phyloP scores from a whole-genome alignment of 768 basidiomycete species.

The Russula sp. region DNA sequence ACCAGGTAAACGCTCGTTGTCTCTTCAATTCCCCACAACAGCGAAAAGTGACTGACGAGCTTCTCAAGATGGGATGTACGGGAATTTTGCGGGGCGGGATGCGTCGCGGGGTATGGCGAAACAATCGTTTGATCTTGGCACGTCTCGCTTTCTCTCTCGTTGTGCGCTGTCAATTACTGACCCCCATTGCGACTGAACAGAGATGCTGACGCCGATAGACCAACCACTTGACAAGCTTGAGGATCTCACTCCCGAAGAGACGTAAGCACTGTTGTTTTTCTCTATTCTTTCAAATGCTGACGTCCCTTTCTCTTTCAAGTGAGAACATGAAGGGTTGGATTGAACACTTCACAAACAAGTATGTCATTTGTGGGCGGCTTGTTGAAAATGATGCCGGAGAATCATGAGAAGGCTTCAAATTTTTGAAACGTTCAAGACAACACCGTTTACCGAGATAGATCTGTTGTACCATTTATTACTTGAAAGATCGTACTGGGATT shows the following conservation, averaged over 20 bases:
- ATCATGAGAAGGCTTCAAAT: not conserved
- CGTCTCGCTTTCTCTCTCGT: conserved; percentile 32
- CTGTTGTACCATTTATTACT: not conserved
- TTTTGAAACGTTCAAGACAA: not conserved
- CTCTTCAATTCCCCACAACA: too few species aligned
- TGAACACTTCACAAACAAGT: conserved; percentile 91
- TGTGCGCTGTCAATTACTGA: conserved; percentile 6
- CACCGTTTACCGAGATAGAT: not conserved
- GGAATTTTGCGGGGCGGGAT: conserved; percentile 95
- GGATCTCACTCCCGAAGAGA: conserved; percentile 76
- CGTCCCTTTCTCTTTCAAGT: conserved; percentile 42
- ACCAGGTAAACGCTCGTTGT: conserved; percentile 59
- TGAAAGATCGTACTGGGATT: not conserved
- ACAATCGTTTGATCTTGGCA: conserved; percentile 92
- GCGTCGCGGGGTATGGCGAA: conserved; percentile 97
- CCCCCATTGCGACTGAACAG: conserved; percentile 40
- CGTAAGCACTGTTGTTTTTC: conserved; percentile 50
- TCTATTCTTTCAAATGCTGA: conserved; percentile 1
- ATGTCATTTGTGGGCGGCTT: conserved; percentile 85
- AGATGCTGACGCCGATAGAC: conserved; percentile 89
- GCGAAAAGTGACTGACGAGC: not conserved
- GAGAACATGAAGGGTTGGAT: conserved; percentile 98
- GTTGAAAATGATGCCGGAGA: conserved; percentile 61
- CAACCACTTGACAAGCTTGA: conserved; percentile 80
- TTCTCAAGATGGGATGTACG: conserved; percentile 83